Evolutionary conservation across 257 asterid species (phyloP), one percentile per base, ranked within the genome.

Genomic region (Solanum lignicaule): DNA sequence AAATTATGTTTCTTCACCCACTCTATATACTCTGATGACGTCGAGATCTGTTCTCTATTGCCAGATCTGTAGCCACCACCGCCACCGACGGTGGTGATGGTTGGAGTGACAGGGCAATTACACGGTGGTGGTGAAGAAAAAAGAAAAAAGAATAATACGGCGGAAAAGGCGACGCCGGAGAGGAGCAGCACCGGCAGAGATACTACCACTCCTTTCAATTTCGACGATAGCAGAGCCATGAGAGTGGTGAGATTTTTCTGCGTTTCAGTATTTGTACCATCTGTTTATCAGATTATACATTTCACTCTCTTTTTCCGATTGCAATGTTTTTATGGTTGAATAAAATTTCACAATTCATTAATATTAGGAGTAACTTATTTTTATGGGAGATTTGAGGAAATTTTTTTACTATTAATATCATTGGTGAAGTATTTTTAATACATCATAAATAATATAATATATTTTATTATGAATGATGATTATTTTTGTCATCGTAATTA

Each of bases 161-260:
- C 89, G 12, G 95, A 93, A 1, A 25, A n/a, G 38, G 92, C 91
- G 72, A 92, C 87, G 5, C 86, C 94, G 18, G 94, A 88, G 29
- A 95, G 92, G 41, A 94, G 90, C 3, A 96, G 93, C 7, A 94
- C 88, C 7, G 96, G 98, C 81, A 95, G 91, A 39, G 98, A 92
- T 83, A 95, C 88, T 91, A 94, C 93, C 90, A 94, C 96, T 84
- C 95, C 95, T 90, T 93, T 95, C 5, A 94, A 90, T 3, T 95
- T 78, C 18, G 90, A 82, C 29, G 90, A 83, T 65, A 88, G 76
- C n/a, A 71, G 66, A 72, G 93, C 91, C 93, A 91, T 89, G 18
- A 38, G 31, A 46, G 84, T 20, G 72, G 69, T 43, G 10, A 71
- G 65, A 25, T 41, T 23, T 76, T 21, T 25, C 16, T 43, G 84